Evolutionary conservation across 2,329 filamentous ascomycete genomes (phyloP).

Genomic region (Tolypocladium nubicola): DNA sequence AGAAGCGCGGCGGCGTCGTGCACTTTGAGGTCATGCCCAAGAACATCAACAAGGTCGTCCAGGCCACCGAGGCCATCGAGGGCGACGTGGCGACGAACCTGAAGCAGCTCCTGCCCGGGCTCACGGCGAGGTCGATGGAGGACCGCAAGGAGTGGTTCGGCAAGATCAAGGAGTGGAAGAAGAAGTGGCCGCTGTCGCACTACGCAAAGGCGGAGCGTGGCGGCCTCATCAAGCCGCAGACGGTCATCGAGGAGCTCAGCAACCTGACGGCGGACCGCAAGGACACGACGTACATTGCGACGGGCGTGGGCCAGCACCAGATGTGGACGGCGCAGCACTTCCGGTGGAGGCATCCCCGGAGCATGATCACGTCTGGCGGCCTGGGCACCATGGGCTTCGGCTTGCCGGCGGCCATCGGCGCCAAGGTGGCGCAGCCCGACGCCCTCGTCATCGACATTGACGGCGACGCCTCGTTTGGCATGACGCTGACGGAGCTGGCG

Average conservation of each 20-base stretch:
- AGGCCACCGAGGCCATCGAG: slow-evolving; percentile 90
- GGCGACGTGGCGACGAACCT: slow-evolving; percentile 83
- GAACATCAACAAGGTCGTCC: slow-evolving; percentile 99
- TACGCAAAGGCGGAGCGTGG: slow-evolving; percentile 70
- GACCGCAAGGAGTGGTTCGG: slow-evolving; percentile 78
- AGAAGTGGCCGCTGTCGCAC: slow-evolving; percentile 71
- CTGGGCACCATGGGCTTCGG: slow-evolving; percentile 85
- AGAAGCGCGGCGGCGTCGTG: slow-evolving; percentile 85
- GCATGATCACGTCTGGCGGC: slow-evolving; percentile 94
- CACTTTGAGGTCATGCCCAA: slow-evolving; percentile 99
- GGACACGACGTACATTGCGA: slow-evolving; percentile 76
- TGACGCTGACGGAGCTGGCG: slow-evolving; percentile 92
- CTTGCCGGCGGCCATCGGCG: slow-evolving; percentile 87
- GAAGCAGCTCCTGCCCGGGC: slow-evolving; percentile 58
- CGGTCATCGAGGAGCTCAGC: slow-evolving; percentile 82
- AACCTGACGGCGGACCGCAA: slow-evolving; percentile 72
- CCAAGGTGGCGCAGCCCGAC: slow-evolving; percentile 70
- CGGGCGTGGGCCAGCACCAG: slow-evolving; percentile 93
- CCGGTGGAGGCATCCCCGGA: slow-evolving; percentile 82
- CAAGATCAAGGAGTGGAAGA: slow-evolving; percentile 86
- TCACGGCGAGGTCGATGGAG: slow-evolving; percentile 49
- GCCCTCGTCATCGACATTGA: slow-evolving; percentile 91
- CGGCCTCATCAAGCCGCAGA: slow-evolving; percentile 88
- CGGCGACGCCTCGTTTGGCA: slow-evolving; percentile 97
- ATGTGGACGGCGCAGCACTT: slow-evolving; percentile 99